Base-by-base conservation (phyloP, 768 basidiomycete genomes). In the Lactifluus volemus region DNA sequence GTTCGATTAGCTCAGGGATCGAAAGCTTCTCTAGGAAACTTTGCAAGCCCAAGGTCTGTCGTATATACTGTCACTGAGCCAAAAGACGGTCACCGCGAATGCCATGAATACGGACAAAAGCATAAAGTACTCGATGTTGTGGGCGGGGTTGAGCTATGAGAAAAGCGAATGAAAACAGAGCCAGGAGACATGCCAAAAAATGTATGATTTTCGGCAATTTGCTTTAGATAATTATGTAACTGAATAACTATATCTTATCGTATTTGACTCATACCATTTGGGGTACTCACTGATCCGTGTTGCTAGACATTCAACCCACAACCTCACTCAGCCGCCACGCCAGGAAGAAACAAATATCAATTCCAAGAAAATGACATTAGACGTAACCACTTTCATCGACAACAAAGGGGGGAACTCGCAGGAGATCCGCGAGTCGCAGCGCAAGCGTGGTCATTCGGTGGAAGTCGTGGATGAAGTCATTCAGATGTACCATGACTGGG, bases 401-500 rank as follows among this genome's bases (percentile, higher is more conserved):
- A 82, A 75, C 75, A 93, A 92, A 71, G 97, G 95, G 29, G 97
- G 97, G 39, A 90, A 97, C 76, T 84, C 95, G 15, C 85, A 89
- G 66, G 82, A 85, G 70, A 94, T 98, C 63, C 78, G 88, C 59
- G 92, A 92, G 68, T 98, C 95, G 4, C 96, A 99, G 77, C 79
- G 85, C 68, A 94, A 92, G 74, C 84, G 97, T 51, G 90, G 89
- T 10, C 86, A 92, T 58, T 81, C 89, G 19, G 90, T 91, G 54
- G 95, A 94, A 72, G 72, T 97, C 66, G 95, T 98, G 15, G 94
- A 98, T 73, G 92, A 98, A 72, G 83, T 98, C 60, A 85, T 98
- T 61, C 83, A 84, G 69, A 85, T 95, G 84, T 97, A 98, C 69
- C 74, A 81, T 10, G 89, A 93, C 67, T 98, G 95, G 93, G 92